A percentile compares a stretch with the other conserved stretches of the same genome.
Conservation (phyloP, 2,329 filamentous ascomycete species). For the Monilinia fructigena region DNA sequence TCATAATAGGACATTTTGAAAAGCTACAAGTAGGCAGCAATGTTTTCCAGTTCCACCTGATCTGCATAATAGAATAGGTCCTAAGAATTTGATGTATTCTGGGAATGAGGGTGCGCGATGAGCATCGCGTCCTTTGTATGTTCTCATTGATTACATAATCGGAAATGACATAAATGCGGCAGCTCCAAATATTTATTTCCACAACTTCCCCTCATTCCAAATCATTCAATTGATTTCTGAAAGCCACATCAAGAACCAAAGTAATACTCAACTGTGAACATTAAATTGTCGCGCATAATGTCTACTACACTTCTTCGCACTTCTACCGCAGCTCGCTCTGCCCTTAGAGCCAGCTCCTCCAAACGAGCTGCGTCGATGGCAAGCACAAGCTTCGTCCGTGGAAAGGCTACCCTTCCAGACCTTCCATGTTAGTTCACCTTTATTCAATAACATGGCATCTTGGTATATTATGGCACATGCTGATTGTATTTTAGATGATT, state of each 20-base stretch:
- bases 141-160: constrained; percentile 13
- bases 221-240: constrained; percentile 20
- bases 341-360: constrained; percentile 65
- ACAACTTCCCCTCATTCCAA: constrained; percentile 11
- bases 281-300: constrained; percentile 52
- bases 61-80: not conserved
- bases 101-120: not conserved
- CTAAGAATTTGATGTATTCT: not conserved
- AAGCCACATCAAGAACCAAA: constrained; percentile 19
- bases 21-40: not conserved
- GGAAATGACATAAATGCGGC: constrained; percentile 19
- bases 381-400: constrained; percentile 73
- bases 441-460: not conserved
- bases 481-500: constrained; percentile 68
- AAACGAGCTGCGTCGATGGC: constrained; percentile 65
- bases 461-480: not conserved
- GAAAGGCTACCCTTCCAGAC: constrained; percentile 91
- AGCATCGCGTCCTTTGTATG: not conserved
- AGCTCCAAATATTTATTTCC: constrained; percentile 17
- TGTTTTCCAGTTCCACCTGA: not conserved
- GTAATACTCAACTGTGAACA: constrained; percentile 26
- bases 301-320: constrained; percentile 73
- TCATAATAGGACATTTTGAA: constrained; percentile 74
- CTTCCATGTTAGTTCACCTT: constrained; percentile 61
- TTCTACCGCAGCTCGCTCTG: constrained; percentile 64